These are phyloP conservation scores for Allium cepa DNA, from an alignment of 106 monocot genomes.

Conservation along the genomic window DNA sequence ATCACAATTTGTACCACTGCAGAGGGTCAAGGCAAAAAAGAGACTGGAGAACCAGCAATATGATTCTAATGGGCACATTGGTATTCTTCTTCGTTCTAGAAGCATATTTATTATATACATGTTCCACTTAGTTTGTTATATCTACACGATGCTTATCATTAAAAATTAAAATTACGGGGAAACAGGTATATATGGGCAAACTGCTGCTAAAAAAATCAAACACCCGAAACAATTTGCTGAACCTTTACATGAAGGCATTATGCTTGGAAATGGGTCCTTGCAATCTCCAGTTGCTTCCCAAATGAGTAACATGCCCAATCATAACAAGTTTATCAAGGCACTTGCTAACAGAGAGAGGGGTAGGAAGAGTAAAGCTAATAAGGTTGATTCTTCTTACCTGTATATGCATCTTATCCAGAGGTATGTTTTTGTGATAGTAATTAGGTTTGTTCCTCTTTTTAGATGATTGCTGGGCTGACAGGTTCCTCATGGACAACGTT, in stretches of 20 bases:
- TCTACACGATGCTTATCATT: background rate
- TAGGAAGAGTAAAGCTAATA: conserved; percentile 65
- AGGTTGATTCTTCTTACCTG: conserved; percentile 26
- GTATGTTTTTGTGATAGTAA: too few relatives aligned
- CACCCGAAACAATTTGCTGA: conserved; percentile 48
- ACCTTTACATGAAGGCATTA: conserved; percentile 34
- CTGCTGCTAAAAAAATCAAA: conserved; percentile 70
- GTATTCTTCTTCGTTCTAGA: conserved; percentile 13
- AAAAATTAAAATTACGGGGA: background rate
- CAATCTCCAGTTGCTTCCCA: conserved; percentile 90
- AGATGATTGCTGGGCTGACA: conserved; percentile 55
- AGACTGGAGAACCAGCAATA: conserved; percentile 54
- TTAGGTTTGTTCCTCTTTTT: conserved; percentile 6
- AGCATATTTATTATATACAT: background rate
- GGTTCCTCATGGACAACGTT: conserved; percentile 78
- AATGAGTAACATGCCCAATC: conserved; percentile 85
- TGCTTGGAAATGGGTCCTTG: conserved; percentile 36
- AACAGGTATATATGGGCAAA: conserved; percentile 58
- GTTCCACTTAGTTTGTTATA: background rate
- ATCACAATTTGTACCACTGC: conserved; percentile 13
- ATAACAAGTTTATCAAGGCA: conserved; percentile 79
- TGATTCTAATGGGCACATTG: conserved; percentile 66
- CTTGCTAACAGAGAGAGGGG: conserved; percentile 63
- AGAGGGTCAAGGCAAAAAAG: conserved; percentile 73
- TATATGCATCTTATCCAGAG: too few relatives aligned